Conservation (phyloP, 2,329 filamentous ascomycete species). For the Ilyonectria destructans region DNA sequence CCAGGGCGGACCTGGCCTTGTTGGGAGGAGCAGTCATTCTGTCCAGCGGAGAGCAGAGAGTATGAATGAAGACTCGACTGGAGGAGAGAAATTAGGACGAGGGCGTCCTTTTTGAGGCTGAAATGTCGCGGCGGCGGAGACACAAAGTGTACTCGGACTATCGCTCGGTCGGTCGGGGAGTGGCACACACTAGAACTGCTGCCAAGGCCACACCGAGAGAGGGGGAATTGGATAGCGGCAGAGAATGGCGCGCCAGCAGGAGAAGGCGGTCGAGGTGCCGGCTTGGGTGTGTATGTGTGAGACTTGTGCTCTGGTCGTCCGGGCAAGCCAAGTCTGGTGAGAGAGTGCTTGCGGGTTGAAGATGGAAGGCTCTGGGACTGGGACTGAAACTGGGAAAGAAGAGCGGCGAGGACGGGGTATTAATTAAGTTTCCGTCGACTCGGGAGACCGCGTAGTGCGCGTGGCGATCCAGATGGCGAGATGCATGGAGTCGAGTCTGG, state of each 20-base stretch:
- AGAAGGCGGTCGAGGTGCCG: constrained; percentile 8
- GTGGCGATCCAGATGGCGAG: constrained; percentile 39
- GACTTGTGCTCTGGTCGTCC: constrained; percentile 26
- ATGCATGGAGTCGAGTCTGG: constrained; percentile 17
- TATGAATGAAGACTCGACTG: constrained; percentile 36
- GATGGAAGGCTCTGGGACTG: constrained; percentile 27
- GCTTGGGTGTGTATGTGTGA: constrained; percentile 10
- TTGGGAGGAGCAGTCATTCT: constrained; percentile 42
- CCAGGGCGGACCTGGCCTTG: constrained; percentile 50
- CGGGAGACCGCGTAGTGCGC: constrained; percentile 35
- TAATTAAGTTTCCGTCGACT: constrained; percentile 43
- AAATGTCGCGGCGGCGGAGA: constrained; percentile 21
- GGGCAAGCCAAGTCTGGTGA: constrained; percentile 24
- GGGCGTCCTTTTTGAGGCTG: constrained; percentile 3
- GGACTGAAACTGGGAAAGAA: background rate
- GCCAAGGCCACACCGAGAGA: constrained; percentile 30
- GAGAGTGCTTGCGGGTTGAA: constrained; percentile 2
- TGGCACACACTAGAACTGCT: constrained; percentile 41
- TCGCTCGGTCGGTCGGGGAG: constrained; percentile 50
- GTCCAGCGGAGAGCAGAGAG: constrained; percentile 18
- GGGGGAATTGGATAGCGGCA: constrained; percentile 28
- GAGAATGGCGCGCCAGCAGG: constrained; percentile 34
- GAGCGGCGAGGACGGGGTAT: constrained; percentile 45
- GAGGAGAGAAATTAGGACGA: constrained; percentile 13
- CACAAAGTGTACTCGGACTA: constrained; percentile 39